These are phyloP conservation scores for Termitomyces sp. DNA, from an alignment of 768 basidiomycete genomes.

Conservation along the genomic window DNA sequence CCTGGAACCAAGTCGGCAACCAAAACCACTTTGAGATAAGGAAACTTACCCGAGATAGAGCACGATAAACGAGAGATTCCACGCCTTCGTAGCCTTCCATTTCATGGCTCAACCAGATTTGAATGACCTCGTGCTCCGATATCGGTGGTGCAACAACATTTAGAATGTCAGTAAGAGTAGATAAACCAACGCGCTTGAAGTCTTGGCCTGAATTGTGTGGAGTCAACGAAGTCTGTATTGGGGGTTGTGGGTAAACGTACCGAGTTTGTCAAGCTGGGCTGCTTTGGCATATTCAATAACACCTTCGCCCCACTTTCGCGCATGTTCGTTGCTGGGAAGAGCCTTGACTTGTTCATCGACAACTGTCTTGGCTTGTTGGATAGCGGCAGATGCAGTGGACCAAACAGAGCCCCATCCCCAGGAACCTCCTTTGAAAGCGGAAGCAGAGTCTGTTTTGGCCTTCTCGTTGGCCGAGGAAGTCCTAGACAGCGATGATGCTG, in stretches of 20 bases:
- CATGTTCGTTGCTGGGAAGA: slow-evolving; percentile 81
- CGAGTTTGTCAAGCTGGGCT: slow-evolving; percentile 86
- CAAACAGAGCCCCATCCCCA: slow-evolving; percentile 93
- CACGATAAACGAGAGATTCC: slow-evolving; percentile 89
- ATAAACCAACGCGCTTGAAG: slow-evolving; percentile 82
- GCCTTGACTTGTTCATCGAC: slow-evolving; percentile 94
- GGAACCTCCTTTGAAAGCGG: slow-evolving; percentile 24
- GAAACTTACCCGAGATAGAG: slow-evolving; percentile 66
- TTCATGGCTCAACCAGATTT: slow-evolving; percentile 93
- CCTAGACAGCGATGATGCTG: slow-evolving; percentile 35
- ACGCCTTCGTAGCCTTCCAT: slow-evolving; percentile 97
- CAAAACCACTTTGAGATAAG: neutral
- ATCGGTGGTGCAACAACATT: slow-evolving; percentile 98
- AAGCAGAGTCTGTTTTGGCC: slow-evolving; percentile 15
- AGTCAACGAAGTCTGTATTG: neutral
- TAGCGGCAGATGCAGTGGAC: slow-evolving; percentile 79
- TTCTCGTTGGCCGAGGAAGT: slow-evolving; percentile 24
- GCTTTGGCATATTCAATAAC: slow-evolving; percentile 85
- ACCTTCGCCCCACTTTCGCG: slow-evolving; percentile 84
- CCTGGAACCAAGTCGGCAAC: slow-evolving; percentile 35
- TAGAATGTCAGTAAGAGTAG: slow-evolving; percentile 86
- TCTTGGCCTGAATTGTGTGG: slow-evolving; percentile 47
- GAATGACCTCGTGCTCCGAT: slow-evolving; percentile 96
- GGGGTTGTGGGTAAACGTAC: slow-evolving; percentile 39
- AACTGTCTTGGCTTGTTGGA: slow-evolving; percentile 82